Percentiles rank a stretch among this genome's conserved stretches.
These are phyloP conservation scores for Nakazawaea pomicola DNA, from an alignment of 805 yeast species.

Conservation along the genomic window DNA sequence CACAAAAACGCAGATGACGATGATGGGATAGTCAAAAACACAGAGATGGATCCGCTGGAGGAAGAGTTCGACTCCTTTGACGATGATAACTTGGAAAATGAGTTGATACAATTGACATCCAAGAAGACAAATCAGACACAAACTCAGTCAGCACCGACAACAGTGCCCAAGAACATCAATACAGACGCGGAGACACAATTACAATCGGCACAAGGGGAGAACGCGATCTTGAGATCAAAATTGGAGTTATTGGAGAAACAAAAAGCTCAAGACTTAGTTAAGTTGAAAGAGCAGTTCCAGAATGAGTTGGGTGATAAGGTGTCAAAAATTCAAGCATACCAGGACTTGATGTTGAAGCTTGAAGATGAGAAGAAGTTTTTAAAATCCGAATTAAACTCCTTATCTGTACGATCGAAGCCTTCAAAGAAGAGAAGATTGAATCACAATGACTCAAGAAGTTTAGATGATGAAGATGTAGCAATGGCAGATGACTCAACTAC, in stretches of 20 bases:
- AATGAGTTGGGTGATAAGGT: conserved; percentile 19
- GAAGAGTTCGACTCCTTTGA: conserved; percentile 19
- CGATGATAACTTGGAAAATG: conserved; percentile 29
- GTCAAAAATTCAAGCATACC: conserved; percentile 19
- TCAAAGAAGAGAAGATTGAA: conserved; percentile 21
- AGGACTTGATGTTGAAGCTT: conserved; percentile 34
- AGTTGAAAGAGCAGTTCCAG: conserved; percentile 27
- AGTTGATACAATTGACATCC: conserved; percentile 42
- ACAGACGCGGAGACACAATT: conserved; percentile 25
- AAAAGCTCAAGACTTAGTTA: conserved; percentile 30
- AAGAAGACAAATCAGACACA: conserved; percentile 28
- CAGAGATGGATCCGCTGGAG: background rate
- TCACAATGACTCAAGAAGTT: no score
- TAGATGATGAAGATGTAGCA: conserved; percentile 13
- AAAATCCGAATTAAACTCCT: conserved; percentile 38
- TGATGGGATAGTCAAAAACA: no score
- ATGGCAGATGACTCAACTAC: conserved; percentile 1
- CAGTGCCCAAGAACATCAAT: background rate
- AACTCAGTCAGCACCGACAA: conserved; percentile 9
- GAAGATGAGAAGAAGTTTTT: conserved; percentile 55
- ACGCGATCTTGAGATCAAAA: conserved; percentile 69
- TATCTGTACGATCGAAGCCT: conserved; percentile 21
- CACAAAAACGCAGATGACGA: background rate
- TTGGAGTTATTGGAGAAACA: conserved; percentile 40
- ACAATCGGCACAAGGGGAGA: conserved; percentile 70